Percentiles rank a stretch among this genome's conserved stretches.
phyloP scores from a whole-genome alignment of 345 rosid species.

The Eutrema yunnanense region DNA sequence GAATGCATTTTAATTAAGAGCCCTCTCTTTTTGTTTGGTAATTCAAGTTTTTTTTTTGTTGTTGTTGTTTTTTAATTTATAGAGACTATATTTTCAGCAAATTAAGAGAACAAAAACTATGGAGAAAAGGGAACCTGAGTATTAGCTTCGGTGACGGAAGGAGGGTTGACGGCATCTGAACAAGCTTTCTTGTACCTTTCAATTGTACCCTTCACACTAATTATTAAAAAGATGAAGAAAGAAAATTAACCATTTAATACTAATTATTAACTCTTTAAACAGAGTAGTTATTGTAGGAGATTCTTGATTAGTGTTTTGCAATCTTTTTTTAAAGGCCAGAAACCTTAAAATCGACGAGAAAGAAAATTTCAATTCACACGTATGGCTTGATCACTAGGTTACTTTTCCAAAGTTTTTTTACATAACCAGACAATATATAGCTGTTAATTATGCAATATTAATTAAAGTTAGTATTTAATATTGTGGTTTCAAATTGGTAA shows the following conservation, averaged over 20 bases:
- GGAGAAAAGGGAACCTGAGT: constrained; percentile 53
- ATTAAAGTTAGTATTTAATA: not conserved
- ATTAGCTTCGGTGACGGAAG: constrained; percentile 73
- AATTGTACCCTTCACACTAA: constrained; percentile 72
- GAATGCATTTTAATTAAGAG: constrained; percentile 3
- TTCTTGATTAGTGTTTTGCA: not conserved
- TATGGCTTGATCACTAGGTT: not conserved
- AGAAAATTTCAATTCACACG: not conserved
- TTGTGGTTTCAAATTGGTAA: not conserved
- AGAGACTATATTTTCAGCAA: not conserved
- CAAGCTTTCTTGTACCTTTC: constrained; percentile 86
- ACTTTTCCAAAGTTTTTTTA: not conserved
- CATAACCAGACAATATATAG: not conserved
- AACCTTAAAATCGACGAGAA: constrained; percentile 15
- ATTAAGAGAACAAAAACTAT: not conserved
- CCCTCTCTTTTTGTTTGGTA: not conserved
- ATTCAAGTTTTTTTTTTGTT: not conserved
- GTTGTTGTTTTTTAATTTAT: not conserved
- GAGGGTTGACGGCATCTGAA: constrained; percentile 52
- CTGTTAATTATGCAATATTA: not conserved
- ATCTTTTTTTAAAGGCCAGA: not conserved
- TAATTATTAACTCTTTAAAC: not conserved
- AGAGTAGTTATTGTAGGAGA: not conserved
- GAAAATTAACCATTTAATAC: not conserved
- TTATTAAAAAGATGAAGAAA: not conserved